A percentile compares a stretch with the other conserved stretches of the same genome.
phyloP scores from a whole-genome alignment of 2,329 filamentous ascomycete species.

The Neonectria coccinea region DNA sequence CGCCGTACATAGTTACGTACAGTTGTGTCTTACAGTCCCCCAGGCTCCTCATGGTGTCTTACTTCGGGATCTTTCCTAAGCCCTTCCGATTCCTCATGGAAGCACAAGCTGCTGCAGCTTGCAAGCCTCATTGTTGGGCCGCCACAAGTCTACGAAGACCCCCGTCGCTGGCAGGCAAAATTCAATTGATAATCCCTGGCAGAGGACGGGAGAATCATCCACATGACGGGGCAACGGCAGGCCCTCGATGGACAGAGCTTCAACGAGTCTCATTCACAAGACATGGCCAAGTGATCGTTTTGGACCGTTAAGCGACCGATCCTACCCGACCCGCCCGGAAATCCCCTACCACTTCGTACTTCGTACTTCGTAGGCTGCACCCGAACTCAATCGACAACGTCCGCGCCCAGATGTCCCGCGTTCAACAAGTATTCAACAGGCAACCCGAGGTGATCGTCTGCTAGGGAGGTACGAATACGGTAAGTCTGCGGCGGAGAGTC shows the following conservation, averaged over 20 bases:
- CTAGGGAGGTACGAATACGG: constrained; percentile 35
- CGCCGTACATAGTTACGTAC: constrained; percentile 6
- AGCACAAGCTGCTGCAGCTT: constrained; percentile 29
- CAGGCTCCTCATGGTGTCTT: constrained; percentile 33
- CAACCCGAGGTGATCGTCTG: constrained; percentile 31
- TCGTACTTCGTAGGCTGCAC: not conserved
- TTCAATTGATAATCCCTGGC: constrained; percentile 20
- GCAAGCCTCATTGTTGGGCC: constrained; percentile 22
- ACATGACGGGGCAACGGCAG: constrained; percentile 35
- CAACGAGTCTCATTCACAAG: constrained; percentile 27
- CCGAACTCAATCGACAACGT: constrained; percentile 23
- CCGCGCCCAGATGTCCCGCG: constrained; percentile 18
- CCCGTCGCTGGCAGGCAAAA: constrained; percentile 19
- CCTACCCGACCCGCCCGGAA: constrained; percentile 29
- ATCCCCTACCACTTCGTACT: constrained; percentile 15
- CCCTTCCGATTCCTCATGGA: constrained; percentile 27
- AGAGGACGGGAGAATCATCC: constrained; percentile 18
- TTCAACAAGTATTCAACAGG: constrained; percentile 25
- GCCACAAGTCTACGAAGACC: constrained; percentile 24
- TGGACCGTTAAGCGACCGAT: constrained; percentile 30
- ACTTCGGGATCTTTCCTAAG: constrained; percentile 7
- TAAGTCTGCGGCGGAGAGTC: constrained; percentile 33
- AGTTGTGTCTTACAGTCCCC: constrained; percentile 34
- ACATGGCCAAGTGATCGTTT: constrained; percentile 31
- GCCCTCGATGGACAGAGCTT: not conserved